Evolutionary conservation across 1,139 yeast species (phyloP).

Genomic region (Geotrichum reessii): DNA sequence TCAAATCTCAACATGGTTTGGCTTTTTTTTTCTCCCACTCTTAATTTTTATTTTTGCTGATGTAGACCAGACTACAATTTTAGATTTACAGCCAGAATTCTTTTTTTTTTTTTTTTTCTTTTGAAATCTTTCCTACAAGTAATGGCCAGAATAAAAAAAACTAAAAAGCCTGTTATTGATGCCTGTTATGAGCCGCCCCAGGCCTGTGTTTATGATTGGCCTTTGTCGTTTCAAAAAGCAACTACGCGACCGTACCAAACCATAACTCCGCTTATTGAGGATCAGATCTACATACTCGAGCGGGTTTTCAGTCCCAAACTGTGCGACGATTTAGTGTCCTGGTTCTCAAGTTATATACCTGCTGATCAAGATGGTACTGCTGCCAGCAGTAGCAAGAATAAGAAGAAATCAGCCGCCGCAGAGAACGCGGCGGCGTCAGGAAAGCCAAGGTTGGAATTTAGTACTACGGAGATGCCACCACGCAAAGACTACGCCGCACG

Average conservation of each 20-base stretch:
- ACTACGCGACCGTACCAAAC: constrained; percentile 18
- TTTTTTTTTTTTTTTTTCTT: background rate
- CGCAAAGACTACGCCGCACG: constrained; percentile 52
- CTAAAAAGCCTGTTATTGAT: background rate
- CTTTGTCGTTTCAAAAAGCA: constrained; percentile 18
- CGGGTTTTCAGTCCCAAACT: constrained; percentile 43
- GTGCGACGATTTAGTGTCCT: constrained; percentile 44
- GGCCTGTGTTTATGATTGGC: constrained; percentile 21
- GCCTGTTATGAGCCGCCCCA: background rate
- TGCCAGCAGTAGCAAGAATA: constrained; percentile 3
- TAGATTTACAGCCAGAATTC: background rate
- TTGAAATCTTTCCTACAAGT: background rate
- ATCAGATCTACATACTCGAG: constrained; percentile 46
- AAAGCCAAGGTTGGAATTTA: constrained; percentile 15
- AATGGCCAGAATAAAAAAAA: background rate
- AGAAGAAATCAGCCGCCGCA: constrained; percentile 46
- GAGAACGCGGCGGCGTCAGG: constrained; percentile 24
- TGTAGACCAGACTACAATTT: no score
- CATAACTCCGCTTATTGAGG: constrained; percentile 19
- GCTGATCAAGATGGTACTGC: constrained; percentile 27
- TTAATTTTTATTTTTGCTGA: background rate
- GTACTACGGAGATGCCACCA: constrained; percentile 22
- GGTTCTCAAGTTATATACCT: constrained; percentile 26
- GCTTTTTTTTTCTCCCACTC: no score
- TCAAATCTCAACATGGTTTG: no score